Evolutionary conservation across 2,329 filamentous ascomycete genomes (phyloP).

Genomic region (Didymella lethalis): DNA sequence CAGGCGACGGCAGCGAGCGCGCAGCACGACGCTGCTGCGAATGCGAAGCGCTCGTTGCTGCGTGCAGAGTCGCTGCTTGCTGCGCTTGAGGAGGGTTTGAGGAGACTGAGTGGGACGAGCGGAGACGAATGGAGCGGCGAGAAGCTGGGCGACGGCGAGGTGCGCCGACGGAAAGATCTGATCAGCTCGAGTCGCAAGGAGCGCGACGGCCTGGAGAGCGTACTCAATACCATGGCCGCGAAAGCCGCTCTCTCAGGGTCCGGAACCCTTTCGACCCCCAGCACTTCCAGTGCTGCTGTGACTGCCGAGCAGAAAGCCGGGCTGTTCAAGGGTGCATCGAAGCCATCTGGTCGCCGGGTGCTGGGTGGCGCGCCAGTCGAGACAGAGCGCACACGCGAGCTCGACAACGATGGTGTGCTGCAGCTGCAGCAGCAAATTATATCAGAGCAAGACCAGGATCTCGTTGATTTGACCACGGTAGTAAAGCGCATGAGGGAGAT

Average conservation of each 20-base stretch:
- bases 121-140: constrained; percentile 54
- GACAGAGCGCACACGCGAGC: constrained; percentile 76
- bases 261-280: constrained; percentile 33
- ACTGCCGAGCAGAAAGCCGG: constrained; percentile 47
- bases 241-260: constrained; percentile 55
- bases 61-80: constrained; percentile 70
- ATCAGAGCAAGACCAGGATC: constrained; percentile 75
- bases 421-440: constrained; percentile 78
- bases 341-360: constrained; percentile 65
- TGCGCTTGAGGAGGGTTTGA: constrained; percentile 71
- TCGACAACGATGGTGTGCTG: constrained; percentile 77
- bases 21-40: constrained; percentile 73
- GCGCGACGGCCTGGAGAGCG: constrained; percentile 75
- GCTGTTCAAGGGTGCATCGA: constrained; percentile 44
- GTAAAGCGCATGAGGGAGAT: constrained; percentile 79
- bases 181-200: constrained; percentile 73
- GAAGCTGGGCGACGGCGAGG: constrained; percentile 74
- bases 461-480: constrained; percentile 72
- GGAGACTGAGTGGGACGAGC: constrained; percentile 45
- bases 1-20: constrained; percentile 64
- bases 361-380: constrained; percentile 76
- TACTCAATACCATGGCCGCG: constrained; percentile 70
- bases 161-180: constrained; percentile 74
- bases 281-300: constrained; percentile 44
- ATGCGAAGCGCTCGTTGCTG: constrained; percentile 77